Base-by-base conservation (phyloP, 768 basidiomycete genomes). In the Psilocybe cyanescens region DNA sequence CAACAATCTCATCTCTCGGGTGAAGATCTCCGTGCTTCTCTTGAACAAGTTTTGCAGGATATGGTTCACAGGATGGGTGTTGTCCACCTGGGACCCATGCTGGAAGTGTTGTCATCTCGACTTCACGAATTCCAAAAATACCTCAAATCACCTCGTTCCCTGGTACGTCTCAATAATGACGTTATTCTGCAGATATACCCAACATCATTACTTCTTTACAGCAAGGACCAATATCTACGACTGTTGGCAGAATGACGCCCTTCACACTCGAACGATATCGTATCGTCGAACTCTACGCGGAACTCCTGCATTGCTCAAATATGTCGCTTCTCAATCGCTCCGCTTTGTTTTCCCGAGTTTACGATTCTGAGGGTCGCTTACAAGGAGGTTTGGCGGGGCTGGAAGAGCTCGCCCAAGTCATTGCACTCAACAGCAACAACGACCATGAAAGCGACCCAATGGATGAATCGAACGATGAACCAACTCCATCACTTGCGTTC, bases 251-350 rank as follows among this genome's bases (percentile, higher is more conserved):
- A 4, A 83, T 92, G 55, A 79, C 81, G 1, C 95, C 96, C 0
- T 86, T 99, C 29, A 98, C 97, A 1, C 86, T 96, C 60, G 97
- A 99, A 73, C 89, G 97, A 14, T 97, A 94, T 75, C 88, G 97
- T 8, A 95, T 99, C 68, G 93, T 95, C 76, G 97, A 99, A 74
- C 81, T 99, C 11, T 95, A 97, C 68, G 97, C 97, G 17, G 97
- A 99, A 72, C 86, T 99, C 4, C 78, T 99, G 28, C 97, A 99
- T 71, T 97, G 95, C 72, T 99, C 97, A 16, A 99, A 97, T 70
- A 99, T 99, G 97, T 89, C 92, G 4, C 84, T 99, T 24, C 81
- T 99, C 29, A 99, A 99, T 72, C 92, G 97, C 8, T 76, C 85
- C 1, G 71, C 84, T 0, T 87, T 90, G 50, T 87, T 83, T 58